These are phyloP conservation scores for Boletus speciosus DNA, from an alignment of 768 basidiomycete genomes.

Conservation along the genomic window DNA sequence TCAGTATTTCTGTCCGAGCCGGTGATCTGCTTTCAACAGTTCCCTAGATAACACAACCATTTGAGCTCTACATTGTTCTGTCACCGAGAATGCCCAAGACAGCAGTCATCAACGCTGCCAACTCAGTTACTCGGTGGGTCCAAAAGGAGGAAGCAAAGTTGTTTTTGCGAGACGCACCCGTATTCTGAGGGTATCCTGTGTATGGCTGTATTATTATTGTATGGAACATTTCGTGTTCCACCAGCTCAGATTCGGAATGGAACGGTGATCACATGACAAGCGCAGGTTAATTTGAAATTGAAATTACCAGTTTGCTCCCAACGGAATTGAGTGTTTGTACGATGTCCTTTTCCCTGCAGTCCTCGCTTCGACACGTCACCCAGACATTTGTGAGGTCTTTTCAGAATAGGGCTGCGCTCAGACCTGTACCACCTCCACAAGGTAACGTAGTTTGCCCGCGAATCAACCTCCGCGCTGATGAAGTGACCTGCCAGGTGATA, in stretches of 20 bases:
- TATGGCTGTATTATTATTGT: not conserved
- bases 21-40: not conserved
- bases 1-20: slow-evolving; percentile 36
- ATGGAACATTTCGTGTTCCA: not conserved
- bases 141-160: slow-evolving; percentile 79
- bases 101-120: slow-evolving; percentile 83
- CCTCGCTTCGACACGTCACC: slow-evolving; percentile 16
- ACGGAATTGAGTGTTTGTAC: not conserved
- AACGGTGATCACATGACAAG: not conserved
- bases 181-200: slow-evolving; percentile 49
- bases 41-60: slow-evolving; percentile 82
- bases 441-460: slow-evolving; percentile 9
- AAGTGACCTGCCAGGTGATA: slow-evolving; percentile 36
- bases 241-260: too few relatives aligned
- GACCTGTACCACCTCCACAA: slow-evolving; percentile 22
- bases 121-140: slow-evolving; percentile 86
- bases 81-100: slow-evolving; percentile 86
- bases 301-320: not conserved
- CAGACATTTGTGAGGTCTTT: slow-evolving; percentile 26
- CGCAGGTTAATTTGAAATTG: not conserved
- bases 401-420: slow-evolving; percentile 29
- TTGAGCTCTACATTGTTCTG: slow-evolving; percentile 84
- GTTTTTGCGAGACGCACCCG: slow-evolving; percentile 86
- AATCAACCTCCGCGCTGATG: slow-evolving; percentile 2
- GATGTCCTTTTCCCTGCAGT: slow-evolving; percentile 24